phyloP scores from a whole-genome alignment of 768 basidiomycete species.

The Naganishia onofrii region DNA sequence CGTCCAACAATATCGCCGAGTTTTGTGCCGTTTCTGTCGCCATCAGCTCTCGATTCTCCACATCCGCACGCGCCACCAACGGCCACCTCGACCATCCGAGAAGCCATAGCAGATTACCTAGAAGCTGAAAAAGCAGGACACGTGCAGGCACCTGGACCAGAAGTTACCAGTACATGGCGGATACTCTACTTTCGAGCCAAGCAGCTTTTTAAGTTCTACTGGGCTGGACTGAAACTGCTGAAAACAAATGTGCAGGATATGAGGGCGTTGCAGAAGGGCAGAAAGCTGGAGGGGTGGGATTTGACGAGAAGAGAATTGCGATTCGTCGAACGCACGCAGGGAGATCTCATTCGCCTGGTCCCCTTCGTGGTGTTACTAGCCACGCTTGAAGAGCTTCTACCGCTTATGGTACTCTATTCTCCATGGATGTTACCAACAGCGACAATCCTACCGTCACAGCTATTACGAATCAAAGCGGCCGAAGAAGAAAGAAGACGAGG shows the following conservation, averaged over 20 bases:
- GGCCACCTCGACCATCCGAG: conserved; percentile 24
- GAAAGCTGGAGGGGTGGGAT: conserved; percentile 62
- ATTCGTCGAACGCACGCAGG: conserved; percentile 65
- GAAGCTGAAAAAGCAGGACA: conserved; percentile 28
- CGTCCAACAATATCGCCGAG: conserved; percentile 25
- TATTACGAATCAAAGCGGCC: conserved; percentile 62
- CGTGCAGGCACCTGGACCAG: conserved; percentile 19
- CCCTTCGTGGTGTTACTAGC: conserved; percentile 74
- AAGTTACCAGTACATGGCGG: conserved; percentile 9
- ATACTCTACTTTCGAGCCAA: conserved; percentile 52
- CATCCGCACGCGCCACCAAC: conserved; percentile 21
- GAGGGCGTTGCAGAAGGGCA: conserved; percentile 60
- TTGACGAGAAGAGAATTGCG: conserved; percentile 68
- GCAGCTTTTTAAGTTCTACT: conserved; percentile 75
- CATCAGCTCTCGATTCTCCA: conserved; percentile 27
- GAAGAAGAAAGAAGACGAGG: conserved; percentile 35
- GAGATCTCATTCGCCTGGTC: conserved; percentile 67
- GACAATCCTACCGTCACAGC: conserved; percentile 77
- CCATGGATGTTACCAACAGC: conserved; percentile 82
- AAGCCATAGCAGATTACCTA: conserved; percentile 33
- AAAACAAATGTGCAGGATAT: conserved; percentile 59
- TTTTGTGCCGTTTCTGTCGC: conserved; percentile 29
- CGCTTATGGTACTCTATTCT: conserved; percentile 78
- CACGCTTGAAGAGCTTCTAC: conserved; percentile 75
- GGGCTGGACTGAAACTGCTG: conserved; percentile 69